Evolutionary conservation across 177 flowering plant species (phyloP).

Genomic region (Vitis hybrid): DNA sequence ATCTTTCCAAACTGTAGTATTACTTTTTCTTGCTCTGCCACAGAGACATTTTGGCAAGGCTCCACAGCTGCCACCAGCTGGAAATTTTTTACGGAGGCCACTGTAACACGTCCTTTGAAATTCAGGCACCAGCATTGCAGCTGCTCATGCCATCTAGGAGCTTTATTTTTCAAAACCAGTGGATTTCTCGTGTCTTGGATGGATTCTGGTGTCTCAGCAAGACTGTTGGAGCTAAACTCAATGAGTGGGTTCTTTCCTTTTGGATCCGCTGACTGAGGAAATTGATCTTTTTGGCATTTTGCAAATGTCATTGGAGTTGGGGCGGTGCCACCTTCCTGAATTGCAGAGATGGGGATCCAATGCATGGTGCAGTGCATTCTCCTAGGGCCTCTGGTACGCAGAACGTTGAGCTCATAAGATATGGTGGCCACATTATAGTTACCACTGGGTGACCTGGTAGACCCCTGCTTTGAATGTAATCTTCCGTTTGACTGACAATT

Average conservation of each 20-base stretch:
- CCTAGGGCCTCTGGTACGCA: constrained; percentile 87
- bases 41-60: constrained; percentile 44
- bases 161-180: constrained; percentile 66
- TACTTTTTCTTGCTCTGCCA: constrained; percentile 72
- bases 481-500: constrained; percentile 32
- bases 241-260: constrained; percentile 30
- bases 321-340: constrained; percentile 74
- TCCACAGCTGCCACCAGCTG: constrained; percentile 88
- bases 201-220: constrained; percentile 23
- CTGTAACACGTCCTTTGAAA: constrained; percentile 94
- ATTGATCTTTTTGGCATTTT: constrained; percentile 34
- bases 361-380: constrained; percentile 84
- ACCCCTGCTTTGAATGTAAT: constrained; percentile 47
- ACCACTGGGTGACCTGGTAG: constrained; percentile 45
- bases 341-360: constrained; percentile 65
- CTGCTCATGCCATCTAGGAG: constrained; percentile 94
- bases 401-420: constrained; percentile 80
- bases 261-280: constrained; percentile 16
- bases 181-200: constrained; percentile 29
- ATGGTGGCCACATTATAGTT: constrained; percentile 55
- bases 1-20: constrained; percentile 90
- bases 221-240: constrained; percentile 35
- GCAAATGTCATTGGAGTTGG: constrained; percentile 65
- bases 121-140: constrained; percentile 96
- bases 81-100: constrained; percentile 95